These are phyloP conservation scores for Penicillium angulare DNA, from an alignment of 495 filamentous ascomycete genomes.

Conservation along the genomic window DNA sequence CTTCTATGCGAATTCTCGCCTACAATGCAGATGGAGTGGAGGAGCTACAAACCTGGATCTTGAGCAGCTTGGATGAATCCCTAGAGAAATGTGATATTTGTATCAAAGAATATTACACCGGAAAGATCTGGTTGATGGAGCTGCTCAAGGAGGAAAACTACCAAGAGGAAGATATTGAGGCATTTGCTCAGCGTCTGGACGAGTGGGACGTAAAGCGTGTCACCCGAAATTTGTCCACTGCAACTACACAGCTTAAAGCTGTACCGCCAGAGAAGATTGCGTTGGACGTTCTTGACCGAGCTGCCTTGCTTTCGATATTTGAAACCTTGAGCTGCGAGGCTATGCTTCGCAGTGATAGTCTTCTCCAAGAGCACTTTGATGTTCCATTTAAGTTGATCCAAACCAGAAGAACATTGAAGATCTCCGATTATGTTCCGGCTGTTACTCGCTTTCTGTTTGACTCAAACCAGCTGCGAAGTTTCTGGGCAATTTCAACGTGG, in stretches of 20 bases:
- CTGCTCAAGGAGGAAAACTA: constrained; percentile 55
- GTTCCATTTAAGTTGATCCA: constrained; percentile 76
- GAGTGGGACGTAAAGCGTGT: constrained; percentile 63
- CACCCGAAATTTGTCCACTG: constrained; percentile 49
- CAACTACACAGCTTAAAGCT: constrained; percentile 47
- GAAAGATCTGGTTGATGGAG: constrained; percentile 60
- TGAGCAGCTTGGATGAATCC: constrained; percentile 47
- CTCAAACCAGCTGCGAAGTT: constrained; percentile 51
- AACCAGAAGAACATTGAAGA: constrained; percentile 64
- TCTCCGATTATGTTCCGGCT: constrained; percentile 70
- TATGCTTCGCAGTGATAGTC: constrained; percentile 51
- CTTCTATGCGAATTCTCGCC: constrained; percentile 65
- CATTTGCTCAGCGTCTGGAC: constrained; percentile 55
- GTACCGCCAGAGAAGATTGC: constrained; percentile 48
- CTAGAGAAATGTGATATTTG: constrained; percentile 76
- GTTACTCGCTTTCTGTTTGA: constrained; percentile 81
- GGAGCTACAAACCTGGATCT: constrained; percentile 58
- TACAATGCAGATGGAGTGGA: constrained; percentile 61
- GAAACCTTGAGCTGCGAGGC: constrained; percentile 63
- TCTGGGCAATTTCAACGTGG: constrained; percentile 72
- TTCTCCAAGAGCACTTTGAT: constrained; percentile 64
- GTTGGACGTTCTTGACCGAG: constrained; percentile 45
- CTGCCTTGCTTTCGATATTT: constrained; percentile 58
- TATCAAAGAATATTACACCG: constrained; percentile 75
- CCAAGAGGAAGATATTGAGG: constrained; percentile 60